Percentiles rank a stretch among this genome's conserved stretches.
Conservation (phyloP, 805 yeast genomes). For the Saccharomyces mikatae region DNA sequence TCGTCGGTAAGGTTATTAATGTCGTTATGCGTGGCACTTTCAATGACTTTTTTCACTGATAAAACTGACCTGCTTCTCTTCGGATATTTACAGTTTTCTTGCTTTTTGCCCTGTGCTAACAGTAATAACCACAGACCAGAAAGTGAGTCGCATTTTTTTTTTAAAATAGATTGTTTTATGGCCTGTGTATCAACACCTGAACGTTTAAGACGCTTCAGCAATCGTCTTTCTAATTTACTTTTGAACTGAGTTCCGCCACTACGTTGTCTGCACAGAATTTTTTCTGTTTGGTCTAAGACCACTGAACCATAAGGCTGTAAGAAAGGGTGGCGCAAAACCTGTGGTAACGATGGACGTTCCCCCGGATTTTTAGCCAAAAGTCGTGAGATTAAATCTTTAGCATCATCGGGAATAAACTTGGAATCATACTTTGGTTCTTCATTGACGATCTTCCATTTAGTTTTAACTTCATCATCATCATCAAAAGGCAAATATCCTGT, state of each 20-base stretch:
- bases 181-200: conserved; percentile 57
- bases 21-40: conserved; percentile 1
- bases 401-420: conserved; percentile 38
- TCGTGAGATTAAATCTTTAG: conserved; percentile 41
- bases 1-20: not conserved
- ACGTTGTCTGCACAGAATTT: conserved; percentile 31
- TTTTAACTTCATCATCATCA: conserved; percentile 61
- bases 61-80: conserved; percentile 31
- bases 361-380: conserved; percentile 62
- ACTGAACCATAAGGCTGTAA: conserved; percentile 39
- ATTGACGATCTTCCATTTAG: conserved; percentile 51
- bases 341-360: conserved; percentile 48
- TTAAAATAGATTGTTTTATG: conserved; percentile 48
- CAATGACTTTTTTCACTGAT: conserved; percentile 29
- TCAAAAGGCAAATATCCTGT: conserved; percentile 90
- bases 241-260: conserved; percentile 40
- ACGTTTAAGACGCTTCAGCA: conserved; percentile 51
- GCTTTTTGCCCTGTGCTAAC: conserved; percentile 39
- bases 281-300: conserved; percentile 35
- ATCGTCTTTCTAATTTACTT: conserved; percentile 51
- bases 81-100: conserved; percentile 27
- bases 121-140: conserved; percentile 70
- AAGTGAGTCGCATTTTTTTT: conserved; percentile 58
- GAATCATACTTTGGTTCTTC: conserved; percentile 55
- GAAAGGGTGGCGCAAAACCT: conserved; percentile 45